These are phyloP conservation scores for Takakia lepidozioides DNA, from an alignment of 225 moss, liverwort and hornwort species.

Conservation along the genomic window DNA sequence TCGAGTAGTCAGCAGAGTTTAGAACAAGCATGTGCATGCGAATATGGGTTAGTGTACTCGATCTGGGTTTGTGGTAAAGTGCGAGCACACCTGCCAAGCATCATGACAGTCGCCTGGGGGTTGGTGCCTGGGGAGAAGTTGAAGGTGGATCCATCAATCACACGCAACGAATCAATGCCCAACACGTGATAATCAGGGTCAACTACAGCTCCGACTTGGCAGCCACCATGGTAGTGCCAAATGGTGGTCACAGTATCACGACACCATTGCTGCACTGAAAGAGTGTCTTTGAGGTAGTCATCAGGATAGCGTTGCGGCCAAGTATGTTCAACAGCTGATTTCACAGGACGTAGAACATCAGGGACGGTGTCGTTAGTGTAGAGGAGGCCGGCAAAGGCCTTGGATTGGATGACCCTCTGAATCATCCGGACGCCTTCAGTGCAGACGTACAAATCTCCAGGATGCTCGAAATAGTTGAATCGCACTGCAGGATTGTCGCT, in stretches of 20 bases:
- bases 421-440: slow-evolving; percentile 29
- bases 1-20: too few relatives aligned
- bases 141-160: slow-evolving; percentile 77
- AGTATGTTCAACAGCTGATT: slow-evolving; percentile 13
- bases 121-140: slow-evolving; percentile 58
- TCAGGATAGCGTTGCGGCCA: slow-evolving; percentile 10
- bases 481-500: slow-evolving; percentile 33
- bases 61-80: too few relatives aligned
- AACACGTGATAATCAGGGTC: slow-evolving; percentile 41
- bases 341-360: slow-evolving; percentile 7
- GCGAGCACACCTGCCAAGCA: slow-evolving; percentile 54
- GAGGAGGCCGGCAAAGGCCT: slow-evolving; percentile 21
- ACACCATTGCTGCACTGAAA: slow-evolving; percentile 55
- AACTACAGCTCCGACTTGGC: slow-evolving; percentile 30
- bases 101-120: slow-evolving; percentile 69
- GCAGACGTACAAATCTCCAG: slow-evolving; percentile 27
- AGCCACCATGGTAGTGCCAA: slow-evolving; percentile 84
- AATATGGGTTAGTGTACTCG: too few relatives aligned
- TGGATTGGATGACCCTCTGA: slow-evolving; percentile 15
- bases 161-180: slow-evolving; percentile 59
- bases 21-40: too few relatives aligned
- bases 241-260: slow-evolving; percentile 45
- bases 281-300: slow-evolving; percentile 18
- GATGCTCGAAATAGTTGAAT: slow-evolving; percentile 49
- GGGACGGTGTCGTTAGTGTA: slow-evolving; percentile 32